Conservation (phyloP, 768 basidiomycete genomes). For the Tricholoma sp. region DNA sequence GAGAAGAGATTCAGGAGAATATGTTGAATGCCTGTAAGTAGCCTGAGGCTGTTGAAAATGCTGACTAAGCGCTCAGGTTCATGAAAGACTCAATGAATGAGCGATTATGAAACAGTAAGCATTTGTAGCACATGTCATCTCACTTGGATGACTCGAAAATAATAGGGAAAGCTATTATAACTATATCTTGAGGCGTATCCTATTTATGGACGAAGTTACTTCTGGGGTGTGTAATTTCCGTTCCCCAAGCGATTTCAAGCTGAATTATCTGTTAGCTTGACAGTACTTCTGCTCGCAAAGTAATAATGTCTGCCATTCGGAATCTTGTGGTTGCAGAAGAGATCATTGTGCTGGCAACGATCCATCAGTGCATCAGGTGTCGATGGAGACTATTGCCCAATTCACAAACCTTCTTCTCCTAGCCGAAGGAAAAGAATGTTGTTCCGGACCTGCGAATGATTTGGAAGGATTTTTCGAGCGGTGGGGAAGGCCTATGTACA, state of each 20-base stretch:
- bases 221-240: constrained; percentile 32
- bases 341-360: constrained; percentile 57
- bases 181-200: constrained; percentile 35
- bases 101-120: too few relatives aligned
- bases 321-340: constrained; percentile 39
- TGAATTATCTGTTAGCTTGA: constrained; percentile 31
- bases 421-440: constrained; percentile 44
- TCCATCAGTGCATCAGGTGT: constrained; percentile 72
- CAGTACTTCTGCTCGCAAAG: constrained; percentile 40
- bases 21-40: too few relatives aligned
- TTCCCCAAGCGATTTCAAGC: neutral
- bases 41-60: too few relatives aligned
- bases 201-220: constrained; percentile 61
- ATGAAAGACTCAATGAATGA: too few relatives aligned
- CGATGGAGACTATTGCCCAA: constrained; percentile 51
- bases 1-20: too few relatives aligned
- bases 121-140: too few relatives aligned
- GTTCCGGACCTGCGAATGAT: constrained; percentile 34
- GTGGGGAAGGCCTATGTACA: constrained; percentile 32
- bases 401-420: constrained; percentile 59
- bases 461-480: constrained; percentile 34
- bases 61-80: too few relatives aligned
- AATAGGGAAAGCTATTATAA: too few relatives aligned
- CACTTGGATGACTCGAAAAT: too few relatives aligned
- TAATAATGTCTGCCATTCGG: constrained; percentile 39